Evolutionary conservation across 192 early-diverging fungal genomes (phyloP), one percentile per base, ranked within the genome.

Genomic region (Coemansia aciculifera): DNA sequence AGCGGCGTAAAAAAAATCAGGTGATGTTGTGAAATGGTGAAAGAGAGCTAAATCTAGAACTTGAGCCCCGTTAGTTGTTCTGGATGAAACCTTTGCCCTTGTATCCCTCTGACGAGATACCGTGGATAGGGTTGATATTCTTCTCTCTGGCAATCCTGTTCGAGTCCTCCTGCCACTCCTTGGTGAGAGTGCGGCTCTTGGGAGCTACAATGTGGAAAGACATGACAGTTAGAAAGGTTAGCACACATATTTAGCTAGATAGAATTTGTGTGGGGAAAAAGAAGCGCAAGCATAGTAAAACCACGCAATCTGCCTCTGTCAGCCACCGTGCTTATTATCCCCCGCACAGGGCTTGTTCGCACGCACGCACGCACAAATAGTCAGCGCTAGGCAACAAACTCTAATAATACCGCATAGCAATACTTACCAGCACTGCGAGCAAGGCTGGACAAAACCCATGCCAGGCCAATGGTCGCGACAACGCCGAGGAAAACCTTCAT

Each of bases 151-250:
- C 79, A 67, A 87, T 86, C 72, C 89, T 87, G 86, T 91, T 92
- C 69, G 90, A 84, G 48, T 90, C 91, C 81, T 92, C 89, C 78
- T 93, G 86, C 92, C 92, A 93, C 85, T 93, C 90, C 87, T 88
- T 90, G 86, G 62, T 90, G 67, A 88, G 74, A 54, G 91, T 93
- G 57, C 63, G 73, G 48, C 87, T 89, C 67, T 81, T 85, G 66
- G 87, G 86, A 51, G 79, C 76, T 79, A 87, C 89, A 89, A 62
- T 54, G 21, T 63, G 15, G n/a, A 48, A 48, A 69, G 17, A 60
- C 71, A 43, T n/a, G 63, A 69, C 15, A 29, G 43, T 24, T 40
- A 32, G 31, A 46, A 66, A 70, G 7, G 1, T 5, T 29, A 17
- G 29, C 12, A 31, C 12, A n/a, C n/a, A 6, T 7, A 15, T 34